Conservation (phyloP, 768 basidiomycete species). For the Amanita thiersii region DNA sequence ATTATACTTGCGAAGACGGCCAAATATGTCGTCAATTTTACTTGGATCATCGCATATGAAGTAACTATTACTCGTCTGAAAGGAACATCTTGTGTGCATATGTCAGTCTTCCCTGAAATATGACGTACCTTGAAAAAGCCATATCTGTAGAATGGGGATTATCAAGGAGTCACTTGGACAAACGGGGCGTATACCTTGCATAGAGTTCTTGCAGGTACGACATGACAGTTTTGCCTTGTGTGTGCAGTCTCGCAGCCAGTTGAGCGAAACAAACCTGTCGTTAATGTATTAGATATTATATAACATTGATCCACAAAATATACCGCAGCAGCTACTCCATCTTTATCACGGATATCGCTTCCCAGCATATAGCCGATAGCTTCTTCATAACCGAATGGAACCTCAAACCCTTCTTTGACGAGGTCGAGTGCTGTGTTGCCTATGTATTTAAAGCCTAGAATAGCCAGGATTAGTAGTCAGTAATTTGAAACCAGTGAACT, state of each 20-base stretch:
- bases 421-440: constrained; percentile 74
- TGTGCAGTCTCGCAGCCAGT: constrained; percentile 44
- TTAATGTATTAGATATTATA: background rate
- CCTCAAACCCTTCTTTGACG: constrained; percentile 56
- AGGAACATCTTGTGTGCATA: background rate
- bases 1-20: constrained; percentile 50
- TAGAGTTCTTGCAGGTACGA: constrained; percentile 59
- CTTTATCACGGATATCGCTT: constrained; percentile 73
- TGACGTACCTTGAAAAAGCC: constrained; percentile 63
- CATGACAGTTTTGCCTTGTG: constrained; percentile 44
- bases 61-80: constrained; percentile 74
- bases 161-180: constrained; percentile 1
- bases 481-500: constrained; percentile 8
- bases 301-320: constrained; percentile 8
- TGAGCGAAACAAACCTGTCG: constrained; percentile 60
- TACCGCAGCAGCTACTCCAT: constrained; percentile 79
- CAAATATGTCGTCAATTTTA: constrained; percentile 66
- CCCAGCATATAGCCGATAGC: constrained; percentile 92
- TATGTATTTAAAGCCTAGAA: constrained; percentile 79
- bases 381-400: constrained; percentile 84
- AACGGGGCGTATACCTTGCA: constrained; percentile 19
- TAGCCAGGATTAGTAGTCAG: constrained; percentile 9
- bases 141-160: constrained; percentile 36
- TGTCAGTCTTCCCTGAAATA: background rate
- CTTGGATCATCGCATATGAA: constrained; percentile 64